Evolutionary conservation across 495 filamentous ascomycete genomes (phyloP), one percentile per base, ranked within the genome.

Genomic region (Bathelium albidoporum): DNA sequence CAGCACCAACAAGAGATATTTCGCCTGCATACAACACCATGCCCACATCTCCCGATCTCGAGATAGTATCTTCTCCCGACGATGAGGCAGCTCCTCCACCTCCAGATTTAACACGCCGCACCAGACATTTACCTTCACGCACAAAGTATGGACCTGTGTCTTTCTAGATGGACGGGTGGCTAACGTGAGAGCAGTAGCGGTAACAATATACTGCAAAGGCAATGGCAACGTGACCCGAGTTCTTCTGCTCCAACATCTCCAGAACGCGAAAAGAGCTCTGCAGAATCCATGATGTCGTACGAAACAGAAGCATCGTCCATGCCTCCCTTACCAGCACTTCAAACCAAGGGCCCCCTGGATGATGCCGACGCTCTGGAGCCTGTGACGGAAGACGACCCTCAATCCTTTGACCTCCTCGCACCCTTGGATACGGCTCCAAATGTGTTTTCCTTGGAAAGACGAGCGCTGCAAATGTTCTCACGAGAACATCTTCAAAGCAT

Each of bases 401-500:
- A 72, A 53, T 82, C 76, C 2, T 84, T 82, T 60, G 78, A 85
- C 64, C 75, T 85, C 0, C 61, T 84, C 10, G 74, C 76, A 2
- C 77, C 81, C 9, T 55, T 44, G 2, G 72, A 60, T 28, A 59
- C 62, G 20, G 49, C 49, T 55, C 49, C 49, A 12, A 55, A 55
- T 55, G 24, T 55, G 24, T 83, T 77, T 67, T 79, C 77, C 1
- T 73, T 91, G 1, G 87, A 90, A 74, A 73, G 72, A 26, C 77
- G 81, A 36, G 81, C 85, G 1, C 83, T 87, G 32, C 73, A 82
- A 31, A 77, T 91, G 64, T 89, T 90, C 68, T 86, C 85, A 7
- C 69, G 65, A 5, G 80, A 85, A 59, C 87, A 90, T 71, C 81
- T 90, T 61, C 69, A 79, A 55, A 72, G 77, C 0, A 78, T 82